Percentiles rank a stretch among this genome's conserved stretches.
Conservation (phyloP, 208 protist species). For the Phytomonas sp. region DNA sequence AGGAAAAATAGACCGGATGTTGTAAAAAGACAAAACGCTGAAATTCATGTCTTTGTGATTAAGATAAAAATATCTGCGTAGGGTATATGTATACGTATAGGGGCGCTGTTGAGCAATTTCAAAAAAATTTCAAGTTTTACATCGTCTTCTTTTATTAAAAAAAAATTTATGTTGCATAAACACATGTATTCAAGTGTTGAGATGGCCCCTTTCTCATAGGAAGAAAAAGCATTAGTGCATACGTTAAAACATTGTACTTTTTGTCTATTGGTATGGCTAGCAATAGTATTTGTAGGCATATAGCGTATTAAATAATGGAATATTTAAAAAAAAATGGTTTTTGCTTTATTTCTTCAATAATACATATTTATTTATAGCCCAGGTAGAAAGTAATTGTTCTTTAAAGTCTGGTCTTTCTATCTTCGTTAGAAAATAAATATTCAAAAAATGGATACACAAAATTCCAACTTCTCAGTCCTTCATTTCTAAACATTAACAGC, state of each 20-base stretch:
- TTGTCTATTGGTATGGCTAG: neutral
- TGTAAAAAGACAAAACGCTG: neutral
- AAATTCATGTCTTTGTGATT: neutral
- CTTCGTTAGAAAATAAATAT: neutral
- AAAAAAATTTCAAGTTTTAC: neutral
- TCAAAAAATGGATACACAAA: neutral
- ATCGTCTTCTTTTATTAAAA: neutral
- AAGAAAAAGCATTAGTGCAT: neutral
- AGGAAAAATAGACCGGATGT: neutral
- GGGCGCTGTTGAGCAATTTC: neutral
- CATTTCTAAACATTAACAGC: neutral
- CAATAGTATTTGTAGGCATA: neutral
- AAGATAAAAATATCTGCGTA: neutral
- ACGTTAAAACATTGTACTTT: neutral
- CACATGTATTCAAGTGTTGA: neutral
- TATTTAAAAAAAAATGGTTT: neutral
- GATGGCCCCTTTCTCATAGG: neutral
- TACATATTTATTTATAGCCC: neutral
- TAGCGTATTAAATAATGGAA: neutral
- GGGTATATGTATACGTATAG: neutral
- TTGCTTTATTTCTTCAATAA: neutral
- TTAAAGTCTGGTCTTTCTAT: neutral
- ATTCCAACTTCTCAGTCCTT: neutral
- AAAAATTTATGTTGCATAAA: neutral
- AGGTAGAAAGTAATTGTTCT: neutral